These are phyloP conservation scores for Apophysomyces elegans DNA, from an alignment of 371 early-diverging fungal genomes.

Conservation along the genomic window DNA sequence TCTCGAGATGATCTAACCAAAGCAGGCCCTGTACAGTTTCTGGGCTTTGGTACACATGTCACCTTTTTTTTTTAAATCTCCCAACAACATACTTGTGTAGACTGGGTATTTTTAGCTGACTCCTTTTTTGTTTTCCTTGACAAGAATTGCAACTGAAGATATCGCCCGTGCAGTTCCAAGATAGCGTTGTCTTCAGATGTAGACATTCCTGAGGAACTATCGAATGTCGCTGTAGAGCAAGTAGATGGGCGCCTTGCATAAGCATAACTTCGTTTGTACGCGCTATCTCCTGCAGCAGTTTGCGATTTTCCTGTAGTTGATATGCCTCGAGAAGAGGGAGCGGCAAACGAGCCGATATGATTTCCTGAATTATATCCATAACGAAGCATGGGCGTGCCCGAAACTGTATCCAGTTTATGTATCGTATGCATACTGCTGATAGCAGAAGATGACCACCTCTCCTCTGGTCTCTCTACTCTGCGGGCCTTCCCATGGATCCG, in stretches of 20 bases:
- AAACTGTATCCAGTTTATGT: too few species aligned
- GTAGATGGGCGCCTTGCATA: neutral
- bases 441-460: too few species aligned
- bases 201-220: neutral
- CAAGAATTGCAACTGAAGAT: conserved; percentile 16
- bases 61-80: neutral
- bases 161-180: conserved; percentile 10
- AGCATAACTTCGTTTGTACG: neutral
- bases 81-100: neutral
- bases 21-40: neutral
- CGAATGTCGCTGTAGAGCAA: neutral
- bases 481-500: neutral
- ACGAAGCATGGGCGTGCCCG: neutral
- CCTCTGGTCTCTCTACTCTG: neutral
- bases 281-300: neutral
- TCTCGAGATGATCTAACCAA: neutral
- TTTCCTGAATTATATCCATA: neutral
- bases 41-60: neutral
- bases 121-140: conserved; percentile 10
- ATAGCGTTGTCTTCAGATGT: neutral
- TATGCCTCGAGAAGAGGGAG: too few species aligned
- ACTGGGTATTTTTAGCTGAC: too few species aligned
- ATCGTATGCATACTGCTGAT: too few species aligned
- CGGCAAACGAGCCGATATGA: too few species aligned
- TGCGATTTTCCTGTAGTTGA: neutral